Evolutionary conservation across 2,329 filamentous ascomycete genomes (phyloP).

Genomic region (Neobulgaria alba): DNA sequence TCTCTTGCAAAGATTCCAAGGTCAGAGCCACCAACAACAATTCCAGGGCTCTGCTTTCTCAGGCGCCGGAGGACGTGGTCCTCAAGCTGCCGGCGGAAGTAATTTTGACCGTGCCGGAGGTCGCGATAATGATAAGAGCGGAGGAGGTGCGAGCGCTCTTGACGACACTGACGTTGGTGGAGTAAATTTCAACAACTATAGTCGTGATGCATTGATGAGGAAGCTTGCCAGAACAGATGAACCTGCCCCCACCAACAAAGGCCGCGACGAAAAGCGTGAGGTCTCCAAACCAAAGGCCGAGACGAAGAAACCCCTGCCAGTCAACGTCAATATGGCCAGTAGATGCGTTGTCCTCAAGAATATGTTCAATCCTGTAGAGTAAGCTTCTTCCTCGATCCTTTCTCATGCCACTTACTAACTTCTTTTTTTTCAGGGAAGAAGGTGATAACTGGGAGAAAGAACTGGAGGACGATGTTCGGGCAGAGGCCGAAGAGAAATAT

Average conservation of each 20-base stretch:
- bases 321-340: conserved; percentile 86
- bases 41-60: conserved; percentile 90
- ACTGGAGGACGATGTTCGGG: conserved; percentile 84
- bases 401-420: conserved; percentile 28
- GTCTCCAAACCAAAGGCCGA: conserved; percentile 72
- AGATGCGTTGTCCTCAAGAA: conserved; percentile 91
- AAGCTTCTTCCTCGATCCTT: conserved; percentile 36
- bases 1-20: conserved; percentile 84
- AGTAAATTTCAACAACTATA: conserved; percentile 99
- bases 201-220: conserved; percentile 95
- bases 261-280: conserved; percentile 53
- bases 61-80: conserved; percentile 77
- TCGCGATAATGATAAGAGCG: conserved; percentile 79
- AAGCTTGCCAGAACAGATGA: conserved; percentile 97
- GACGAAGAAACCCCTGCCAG: conserved; percentile 68
- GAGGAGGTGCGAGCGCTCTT: conserved; percentile 83
- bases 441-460: conserved; percentile 86
- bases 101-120: conserved; percentile 86
- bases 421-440: conserved; percentile 58
- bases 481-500: conserved; percentile 91
- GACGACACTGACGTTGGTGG: conserved; percentile 97
- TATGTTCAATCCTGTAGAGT: conserved; percentile 91
- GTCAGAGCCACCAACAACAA: conserved; percentile 59
- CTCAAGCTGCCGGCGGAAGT: conserved; percentile 64
- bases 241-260: conserved; percentile 49